phyloP scores from a whole-genome alignment of 108 stramenopile species.

The Nitzschia palea region DNA sequence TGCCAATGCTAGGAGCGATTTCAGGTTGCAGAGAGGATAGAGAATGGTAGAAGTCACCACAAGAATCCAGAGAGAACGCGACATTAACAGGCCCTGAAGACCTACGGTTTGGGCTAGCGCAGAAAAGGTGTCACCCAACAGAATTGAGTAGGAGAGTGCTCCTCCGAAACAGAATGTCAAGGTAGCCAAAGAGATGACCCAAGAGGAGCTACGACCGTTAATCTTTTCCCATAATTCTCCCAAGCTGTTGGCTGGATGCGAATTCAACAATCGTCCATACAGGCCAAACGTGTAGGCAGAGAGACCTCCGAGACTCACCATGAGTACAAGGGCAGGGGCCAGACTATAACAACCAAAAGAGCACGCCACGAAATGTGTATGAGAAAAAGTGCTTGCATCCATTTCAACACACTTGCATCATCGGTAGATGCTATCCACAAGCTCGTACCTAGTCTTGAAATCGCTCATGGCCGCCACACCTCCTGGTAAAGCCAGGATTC shows the following conservation, averaged over 20 bases:
- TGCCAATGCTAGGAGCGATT: constrained; percentile 61
- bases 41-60: constrained; percentile 50
- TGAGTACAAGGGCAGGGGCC: constrained; percentile 60
- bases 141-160: constrained; percentile 78
- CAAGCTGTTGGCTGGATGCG: constrained; percentile 39
- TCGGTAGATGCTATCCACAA: too few species aligned
- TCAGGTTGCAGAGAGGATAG: constrained; percentile 70
- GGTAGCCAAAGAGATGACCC: constrained; percentile 69
- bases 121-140: constrained; percentile 76
- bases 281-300: constrained; percentile 85
- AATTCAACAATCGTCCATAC: constrained; percentile 60
- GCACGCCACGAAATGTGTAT: not conserved
- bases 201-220: constrained; percentile 58
- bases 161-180: constrained; percentile 78
- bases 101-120: constrained; percentile 40
- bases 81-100: constrained; percentile 30
- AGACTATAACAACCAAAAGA: constrained; percentile 12
- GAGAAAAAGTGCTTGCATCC: too few species aligned
- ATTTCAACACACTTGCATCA: too few species aligned
- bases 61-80: constrained; percentile 55
- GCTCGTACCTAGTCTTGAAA: constrained; percentile 47
- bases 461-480: constrained; percentile 74
- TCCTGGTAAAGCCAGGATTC: constrained; percentile 79
- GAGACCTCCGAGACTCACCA: constrained; percentile 69
- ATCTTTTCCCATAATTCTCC: constrained; percentile 87